phyloP scores from a whole-genome alignment of 306 rosid genomes.

The Cucumis hystrix region DNA sequence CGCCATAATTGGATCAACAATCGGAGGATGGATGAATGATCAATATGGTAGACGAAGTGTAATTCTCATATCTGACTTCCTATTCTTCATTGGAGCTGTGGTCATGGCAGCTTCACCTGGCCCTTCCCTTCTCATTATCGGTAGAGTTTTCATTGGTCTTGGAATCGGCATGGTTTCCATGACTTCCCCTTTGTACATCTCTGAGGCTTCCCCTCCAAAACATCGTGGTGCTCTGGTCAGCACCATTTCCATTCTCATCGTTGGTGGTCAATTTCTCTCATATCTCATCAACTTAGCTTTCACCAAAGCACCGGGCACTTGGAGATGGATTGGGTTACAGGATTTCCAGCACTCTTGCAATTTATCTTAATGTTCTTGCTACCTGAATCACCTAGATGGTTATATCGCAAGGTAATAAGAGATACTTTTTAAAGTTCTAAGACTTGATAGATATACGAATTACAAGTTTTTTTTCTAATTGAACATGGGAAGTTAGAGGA shows the following conservation, averaged over 20 bases:
- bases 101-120: constrained; percentile 61
- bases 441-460: too few relatives aligned
- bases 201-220: constrained; percentile 72
- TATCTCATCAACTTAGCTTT: constrained; percentile 71
- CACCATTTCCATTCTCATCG: constrained; percentile 51
- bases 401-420: constrained; percentile 49
- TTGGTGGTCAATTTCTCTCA: constrained; percentile 69
- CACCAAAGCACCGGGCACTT: constrained; percentile 49
- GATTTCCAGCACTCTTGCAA: constrained; percentile 52
- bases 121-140: constrained; percentile 60
- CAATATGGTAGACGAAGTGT: constrained; percentile 48
- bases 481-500: constrained; percentile 38
- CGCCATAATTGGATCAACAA: constrained; percentile 71
- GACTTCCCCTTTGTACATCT: constrained; percentile 77
- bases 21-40: constrained; percentile 82
- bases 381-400: constrained; percentile 86
- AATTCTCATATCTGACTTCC: constrained; percentile 41
- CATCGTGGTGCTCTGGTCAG: constrained; percentile 75
- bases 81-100: constrained; percentile 51
- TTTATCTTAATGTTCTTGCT: constrained; percentile 52
- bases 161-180: constrained; percentile 91
- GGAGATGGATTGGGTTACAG: constrained; percentile 92
- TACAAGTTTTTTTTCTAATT: neutral
- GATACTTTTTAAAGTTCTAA: too few relatives aligned
- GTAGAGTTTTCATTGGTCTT: constrained; percentile 63